phyloP scores from a whole-genome alignment of 192 early-diverging fungal species.

The Coemansia sp. region DNA sequence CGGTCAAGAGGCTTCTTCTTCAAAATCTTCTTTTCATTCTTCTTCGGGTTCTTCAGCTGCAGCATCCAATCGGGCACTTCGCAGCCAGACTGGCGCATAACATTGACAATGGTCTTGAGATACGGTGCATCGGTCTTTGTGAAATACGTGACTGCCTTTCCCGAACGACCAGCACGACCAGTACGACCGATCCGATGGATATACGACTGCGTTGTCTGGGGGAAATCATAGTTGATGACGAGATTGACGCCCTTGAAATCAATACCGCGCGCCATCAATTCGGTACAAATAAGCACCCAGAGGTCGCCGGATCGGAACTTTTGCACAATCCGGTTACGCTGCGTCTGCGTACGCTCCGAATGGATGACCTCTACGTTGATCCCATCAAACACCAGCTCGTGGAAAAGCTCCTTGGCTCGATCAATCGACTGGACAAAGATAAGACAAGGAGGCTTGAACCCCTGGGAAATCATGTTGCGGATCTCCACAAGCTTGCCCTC shows the following conservation, averaged over 20 bases:
- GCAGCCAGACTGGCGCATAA: slow-evolving; percentile 93
- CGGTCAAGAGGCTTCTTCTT: slow-evolving; percentile 72
- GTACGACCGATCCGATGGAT: slow-evolving; percentile 98
- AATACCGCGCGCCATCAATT: slow-evolving; percentile 96
- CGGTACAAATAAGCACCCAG: slow-evolving; percentile 95
- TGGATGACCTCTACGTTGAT: slow-evolving; percentile 99
- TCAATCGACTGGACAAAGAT: slow-evolving; percentile 98
- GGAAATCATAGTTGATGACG: slow-evolving; percentile 99
- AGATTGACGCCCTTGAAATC: slow-evolving; percentile 97
- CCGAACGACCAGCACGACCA: slow-evolving; percentile 89
- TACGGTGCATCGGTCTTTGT: slow-evolving; percentile 89
- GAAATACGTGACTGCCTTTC: slow-evolving; percentile 92
- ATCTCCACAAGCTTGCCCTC: slow-evolving; percentile 91
- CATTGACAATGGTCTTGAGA: slow-evolving; percentile 91
- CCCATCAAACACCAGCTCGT: slow-evolving; percentile 94
- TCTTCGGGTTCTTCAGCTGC: slow-evolving; percentile 63
- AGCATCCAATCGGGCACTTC: slow-evolving; percentile 99
- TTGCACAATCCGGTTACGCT: slow-evolving; percentile 86
- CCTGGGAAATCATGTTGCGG: slow-evolving; percentile 73
- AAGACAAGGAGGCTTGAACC: slow-evolving; percentile 87
- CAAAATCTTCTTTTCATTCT: slow-evolving; percentile 65
- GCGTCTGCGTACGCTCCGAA: slow-evolving; percentile 88
- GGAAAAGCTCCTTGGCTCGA: slow-evolving; percentile 92
- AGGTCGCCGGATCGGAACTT: slow-evolving; percentile 86
- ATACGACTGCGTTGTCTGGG: slow-evolving; percentile 86